phyloP scores from a whole-genome alignment of 768 basidiomycete species.

The Pulveroboletus sp. region DNA sequence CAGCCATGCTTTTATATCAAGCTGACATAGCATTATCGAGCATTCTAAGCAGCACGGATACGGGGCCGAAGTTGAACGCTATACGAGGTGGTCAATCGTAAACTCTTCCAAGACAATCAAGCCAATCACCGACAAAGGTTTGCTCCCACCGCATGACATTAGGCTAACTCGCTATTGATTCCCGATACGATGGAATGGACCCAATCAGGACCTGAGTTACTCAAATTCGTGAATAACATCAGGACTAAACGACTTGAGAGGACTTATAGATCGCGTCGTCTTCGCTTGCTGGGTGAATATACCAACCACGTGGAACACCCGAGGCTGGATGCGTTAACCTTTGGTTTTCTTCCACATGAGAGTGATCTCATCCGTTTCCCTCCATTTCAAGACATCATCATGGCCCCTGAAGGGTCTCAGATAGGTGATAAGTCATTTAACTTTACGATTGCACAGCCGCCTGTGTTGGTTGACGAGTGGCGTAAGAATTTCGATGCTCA shows the following conservation, averaged over 20 bases:
- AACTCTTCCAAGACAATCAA: background rate
- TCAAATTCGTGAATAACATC: background rate
- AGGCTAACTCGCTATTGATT: background rate
- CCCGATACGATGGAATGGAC: background rate
- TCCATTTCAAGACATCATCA: background rate
- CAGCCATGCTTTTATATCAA: too few relatives aligned
- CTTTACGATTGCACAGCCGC: conserved; percentile 2
- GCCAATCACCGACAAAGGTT: background rate
- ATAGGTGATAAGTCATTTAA: background rate
- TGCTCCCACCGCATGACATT: background rate
- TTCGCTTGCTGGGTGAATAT: background rate
- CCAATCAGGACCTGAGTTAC: background rate
- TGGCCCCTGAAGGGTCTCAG: background rate
- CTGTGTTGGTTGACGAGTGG: background rate
- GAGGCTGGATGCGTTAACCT: background rate
- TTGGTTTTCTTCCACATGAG: background rate
- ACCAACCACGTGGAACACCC: background rate
- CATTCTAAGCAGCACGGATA: background rate
- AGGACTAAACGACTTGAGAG: background rate
- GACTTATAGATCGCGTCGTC: background rate
- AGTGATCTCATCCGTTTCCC: background rate
- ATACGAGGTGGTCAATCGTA: background rate
- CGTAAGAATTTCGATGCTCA: background rate
- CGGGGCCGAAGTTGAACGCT: background rate
- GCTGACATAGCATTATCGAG: background rate